Base-by-base conservation (phyloP, 2,329 filamentous ascomycete genomes). In the Penicillium brevicompactum region DNA sequence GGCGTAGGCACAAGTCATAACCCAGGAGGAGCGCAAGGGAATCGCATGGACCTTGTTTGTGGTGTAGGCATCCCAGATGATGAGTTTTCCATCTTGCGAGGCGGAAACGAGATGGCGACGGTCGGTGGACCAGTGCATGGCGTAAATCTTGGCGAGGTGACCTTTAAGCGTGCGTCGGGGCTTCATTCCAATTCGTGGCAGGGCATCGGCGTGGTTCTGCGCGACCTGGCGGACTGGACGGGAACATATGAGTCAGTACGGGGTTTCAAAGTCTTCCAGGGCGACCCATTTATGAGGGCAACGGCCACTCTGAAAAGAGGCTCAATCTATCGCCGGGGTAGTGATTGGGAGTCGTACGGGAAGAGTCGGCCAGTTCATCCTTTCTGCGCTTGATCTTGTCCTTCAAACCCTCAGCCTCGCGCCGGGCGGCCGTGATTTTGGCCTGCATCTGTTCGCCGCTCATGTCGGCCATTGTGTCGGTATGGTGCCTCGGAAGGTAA, bases 41-140 rank as follows among this genome's bases (percentile, higher is more conserved):
- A 99, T 97, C 75, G 94, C 94, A 78, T 99, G 94, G 59, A 99
- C 94, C 78, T 99, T 99, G 84, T 99, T 97, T 60, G 94, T 97
- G 63, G 93, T 97, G 81, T 99, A 99, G 56, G 94, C 94, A 76
- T 99, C 94, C 94, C 94, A 99, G 74, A 99, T 97, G 77, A 99
- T 99, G 66, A 99, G 87, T 82, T 99, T 99, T 75, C 94, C 94
- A 71, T 99, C 94, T 78, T 99, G 94, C 67, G 94, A 99, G 61
- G 94, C 94, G 11, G 94, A 97, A 49, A 99, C 94, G 58, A 97
- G 86, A 78, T 97, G 94, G 77, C 94, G 88, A 72, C 94, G 87
- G 79, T 99, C 94, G 62, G 94, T 99, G 32, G 94, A 97, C 94
- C 94, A 99, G 82, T 99, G 94, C 94, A 99, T 99, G 69, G 94